Base-by-base conservation (phyloP, 352 stramenopile genomes). In the Globisporangium radiosum region DNA sequence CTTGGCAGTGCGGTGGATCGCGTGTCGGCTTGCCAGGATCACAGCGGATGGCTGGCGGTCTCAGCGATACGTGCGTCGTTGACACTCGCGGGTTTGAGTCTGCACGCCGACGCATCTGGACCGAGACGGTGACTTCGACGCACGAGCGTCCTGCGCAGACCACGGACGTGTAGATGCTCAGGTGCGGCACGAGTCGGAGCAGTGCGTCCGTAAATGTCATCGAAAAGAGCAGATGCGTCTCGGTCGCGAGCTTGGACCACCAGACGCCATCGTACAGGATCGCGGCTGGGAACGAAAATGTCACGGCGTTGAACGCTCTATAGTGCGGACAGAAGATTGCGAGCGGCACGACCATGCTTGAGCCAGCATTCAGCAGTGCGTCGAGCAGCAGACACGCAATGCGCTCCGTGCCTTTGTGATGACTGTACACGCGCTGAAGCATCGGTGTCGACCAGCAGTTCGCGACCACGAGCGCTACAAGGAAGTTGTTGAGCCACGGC, bases 281-380 rank as follows among this genome's bases (percentile, higher is more conserved):
- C 43, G 53, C 11, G 8, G 60, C 49, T 11, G 56, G 47, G 19
- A 71, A 76, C 5, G 51, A 40, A 14, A 61, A 64, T 1, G 17
- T 60, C 37, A 40, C 60, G 9, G 52, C 38, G 33, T 64, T 52
- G 15, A 67, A 71, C 19, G 56, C 47, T 1, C 5, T 1, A 5
- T 56, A 56, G 49, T 76, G 73, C 13, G 65, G 62, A 25, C 57
- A 13, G 54, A 76, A 64, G 43, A 73, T 50, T 9, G 55, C 56
- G 36, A 66, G 6, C 11, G 62, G 65, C 0, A 76, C 15, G 0
- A 65, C 11, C 49, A 76, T 64, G 13, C 54, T 60, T 0, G 52
- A 47, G 17, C 25, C 47, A 8, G 61, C 53, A 13, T 68, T 65
- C 15, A 73, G 56, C 40, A 71, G 0, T 11, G 59, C 38, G 37